These are phyloP conservation scores for Globisporangium parvum DNA, from an alignment of 352 stramenopile species.

Conservation along the genomic window DNA sequence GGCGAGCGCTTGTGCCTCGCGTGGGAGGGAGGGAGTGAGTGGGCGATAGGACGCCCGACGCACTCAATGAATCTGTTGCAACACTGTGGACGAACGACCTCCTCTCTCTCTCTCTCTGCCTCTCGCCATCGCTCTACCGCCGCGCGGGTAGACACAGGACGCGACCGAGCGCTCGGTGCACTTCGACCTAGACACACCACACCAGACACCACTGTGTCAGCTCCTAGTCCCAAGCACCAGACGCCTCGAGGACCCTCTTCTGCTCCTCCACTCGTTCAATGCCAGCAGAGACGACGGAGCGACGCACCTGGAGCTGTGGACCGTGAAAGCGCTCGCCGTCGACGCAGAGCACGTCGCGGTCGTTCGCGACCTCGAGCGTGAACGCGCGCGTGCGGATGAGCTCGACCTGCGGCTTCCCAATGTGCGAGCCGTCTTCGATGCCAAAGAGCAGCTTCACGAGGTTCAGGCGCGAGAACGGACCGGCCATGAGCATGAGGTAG, in stretches of 20 bases:
- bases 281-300: no score
- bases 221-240: not conserved
- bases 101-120: not conserved
- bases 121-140: not conserved
- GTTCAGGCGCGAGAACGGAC: slow-evolving; percentile 26
- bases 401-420: slow-evolving; percentile 31
- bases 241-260: not conserved
- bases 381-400: slow-evolving; percentile 63
- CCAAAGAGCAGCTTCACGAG: slow-evolving; percentile 41
- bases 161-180: slow-evolving; percentile 39
- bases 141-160: slow-evolving; percentile 24
- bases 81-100: not conserved
- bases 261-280: not conserved
- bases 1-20: no score
- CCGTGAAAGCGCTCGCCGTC: slow-evolving; percentile 58
- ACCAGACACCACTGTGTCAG: not conserved
- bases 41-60: not conserved
- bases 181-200: slow-evolving; percentile 16
- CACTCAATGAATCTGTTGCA: no score
- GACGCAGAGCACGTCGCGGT: slow-evolving; percentile 43
- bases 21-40: not conserved
- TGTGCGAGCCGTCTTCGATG: slow-evolving; percentile 44
- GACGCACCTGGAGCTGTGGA: slow-evolving; percentile 26
- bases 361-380: slow-evolving; percentile 24
- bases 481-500: slow-evolving; percentile 47